phyloP scores from a whole-genome alignment of 2,329 filamentous ascomycete genomes.

The Pseudofabraea citricarpa region DNA sequence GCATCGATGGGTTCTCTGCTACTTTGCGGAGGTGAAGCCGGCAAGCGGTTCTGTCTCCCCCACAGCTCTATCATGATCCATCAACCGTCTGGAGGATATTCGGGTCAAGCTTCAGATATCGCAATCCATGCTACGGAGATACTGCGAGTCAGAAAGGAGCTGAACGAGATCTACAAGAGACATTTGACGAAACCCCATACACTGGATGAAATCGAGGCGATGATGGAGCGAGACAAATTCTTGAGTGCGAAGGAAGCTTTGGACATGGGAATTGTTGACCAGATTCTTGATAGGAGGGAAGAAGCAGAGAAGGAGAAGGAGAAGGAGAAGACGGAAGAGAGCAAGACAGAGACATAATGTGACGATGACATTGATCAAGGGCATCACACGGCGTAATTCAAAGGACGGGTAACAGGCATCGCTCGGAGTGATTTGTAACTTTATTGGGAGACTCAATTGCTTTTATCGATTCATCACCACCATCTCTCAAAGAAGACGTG shows the following conservation, averaged over 20 bases:
- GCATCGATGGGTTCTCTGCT: slow-evolving; percentile 92
- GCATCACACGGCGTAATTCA: no score
- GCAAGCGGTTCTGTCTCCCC: slow-evolving; percentile 84
- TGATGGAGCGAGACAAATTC: slow-evolving; percentile 98
- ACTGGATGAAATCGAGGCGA: slow-evolving; percentile 78
- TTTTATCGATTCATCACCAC: background rate
- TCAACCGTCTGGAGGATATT: slow-evolving; percentile 76
- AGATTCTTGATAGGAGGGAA: slow-evolving; percentile 67
- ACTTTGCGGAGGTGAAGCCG: slow-evolving; percentile 77
- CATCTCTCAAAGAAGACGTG: slow-evolving; percentile 1
- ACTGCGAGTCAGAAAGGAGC: slow-evolving; percentile 72
- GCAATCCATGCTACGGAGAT: slow-evolving; percentile 98
- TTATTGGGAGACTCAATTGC: no score
- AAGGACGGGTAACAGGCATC: no score
- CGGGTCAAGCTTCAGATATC: slow-evolving; percentile 71
- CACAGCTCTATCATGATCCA: slow-evolving; percentile 97
- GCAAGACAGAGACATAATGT: no score
- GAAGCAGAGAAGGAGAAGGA: slow-evolving; percentile 12
- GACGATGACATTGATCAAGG: no score
- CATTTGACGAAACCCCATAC: slow-evolving; percentile 83
- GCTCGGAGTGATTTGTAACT: no score
- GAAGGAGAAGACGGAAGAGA: background rate
- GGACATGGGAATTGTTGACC: slow-evolving; percentile 87
- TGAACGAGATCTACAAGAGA: slow-evolving; percentile 84
- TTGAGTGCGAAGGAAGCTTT: slow-evolving; percentile 83